Percentiles rank a stretch among this genome's conserved stretches.
These are phyloP conservation scores for Paecilomyces variotii DNA, from an alignment of 2,329 filamentous ascomycete genomes.

Conservation along the genomic window DNA sequence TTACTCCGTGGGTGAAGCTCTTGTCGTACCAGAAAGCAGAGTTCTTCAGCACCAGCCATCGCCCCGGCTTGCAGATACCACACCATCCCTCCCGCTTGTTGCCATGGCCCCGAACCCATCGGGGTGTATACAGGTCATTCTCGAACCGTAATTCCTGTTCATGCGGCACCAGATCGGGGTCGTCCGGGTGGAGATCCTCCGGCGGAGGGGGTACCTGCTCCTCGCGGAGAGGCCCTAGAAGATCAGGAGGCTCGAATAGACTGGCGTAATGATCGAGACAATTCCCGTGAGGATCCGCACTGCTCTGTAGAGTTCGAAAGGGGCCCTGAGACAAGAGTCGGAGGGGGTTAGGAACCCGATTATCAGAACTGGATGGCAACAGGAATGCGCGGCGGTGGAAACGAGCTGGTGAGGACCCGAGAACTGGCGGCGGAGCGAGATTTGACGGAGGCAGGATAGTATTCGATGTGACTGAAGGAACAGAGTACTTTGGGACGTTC, in stretches of 20 bases:
- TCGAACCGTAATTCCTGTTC: constrained; percentile 73
- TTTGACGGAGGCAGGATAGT: constrained; percentile 21
- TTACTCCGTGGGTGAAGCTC: constrained; percentile 81
- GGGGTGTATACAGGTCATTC: constrained; percentile 74
- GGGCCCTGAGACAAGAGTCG: constrained; percentile 59
- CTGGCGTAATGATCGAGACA: constrained; percentile 57
- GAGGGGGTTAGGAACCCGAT: constrained; percentile 52
- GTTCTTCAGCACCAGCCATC: constrained; percentile 84
- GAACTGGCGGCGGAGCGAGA: background rate
- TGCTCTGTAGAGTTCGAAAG: constrained; percentile 67
- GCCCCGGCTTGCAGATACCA: constrained; percentile 75
- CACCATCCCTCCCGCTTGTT: constrained; percentile 89
- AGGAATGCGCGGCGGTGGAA: constrained; percentile 15
- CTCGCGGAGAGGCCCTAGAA: constrained; percentile 67
- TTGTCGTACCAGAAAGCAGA: constrained; percentile 93
- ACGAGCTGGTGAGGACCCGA: constrained; percentile 1
- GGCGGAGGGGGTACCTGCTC: constrained; percentile 66
- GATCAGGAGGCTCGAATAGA: constrained; percentile 65
- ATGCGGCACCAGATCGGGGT: constrained; percentile 67
- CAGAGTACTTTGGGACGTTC: constrained; percentile 48
- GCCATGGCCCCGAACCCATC: constrained; percentile 76
- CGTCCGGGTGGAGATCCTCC: constrained; percentile 71
- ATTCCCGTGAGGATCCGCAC: constrained; percentile 58
- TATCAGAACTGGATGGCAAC: constrained; percentile 44
- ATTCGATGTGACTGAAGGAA: constrained; percentile 42